Evolutionary conservation across 1,284 basidiomycete species (phyloP), one percentile per base, ranked within the genome.

Genomic region (Chondrostereum purpureum): DNA sequence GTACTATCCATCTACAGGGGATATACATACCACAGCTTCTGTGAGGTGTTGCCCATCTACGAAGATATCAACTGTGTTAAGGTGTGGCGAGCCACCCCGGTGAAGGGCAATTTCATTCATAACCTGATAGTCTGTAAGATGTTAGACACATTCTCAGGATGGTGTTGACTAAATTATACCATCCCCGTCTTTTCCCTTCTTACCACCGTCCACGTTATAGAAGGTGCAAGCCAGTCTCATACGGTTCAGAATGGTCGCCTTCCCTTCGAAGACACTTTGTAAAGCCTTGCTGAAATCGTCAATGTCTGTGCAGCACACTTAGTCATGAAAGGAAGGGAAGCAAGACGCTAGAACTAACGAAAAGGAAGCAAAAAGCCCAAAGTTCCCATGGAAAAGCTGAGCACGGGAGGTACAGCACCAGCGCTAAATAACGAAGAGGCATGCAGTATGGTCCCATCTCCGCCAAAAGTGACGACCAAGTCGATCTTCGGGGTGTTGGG

Each of bases 91-190:
- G 19, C 88, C 78, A 3, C 94, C 94, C 17, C 94, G 80, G 63
- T 98, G 95, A 17, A 98, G 70, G 8, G 92, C 83, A 45, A 98
- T 83, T 65, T 98, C 95, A 59, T 98, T 98, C 92, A 98, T 95
- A 24, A 96, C 92, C 64, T 97, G 93, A 80, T 90, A 91, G 51
- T 88, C 92, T 81, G 48, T 38, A 10, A 39, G n/a, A 22, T 14
- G 19, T 18, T 17, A 14, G n/a, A 14, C 39, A 20, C n/a, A 12
- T n/a, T 20, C 18, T 14, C 12, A n/a, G 37, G 4, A 39, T 12
- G 18, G 37, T 13, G n/a, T 24, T n/a, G 21, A 13, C 13, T 24
- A 22, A 43, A 22, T 61, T 71, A 23, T 43, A 83, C 83, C 80
- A 58, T 82, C 73, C 17, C 66, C 68, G 41, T 77, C 73, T 31